Conservation (phyloP, 1,139 yeast genomes). For the Torulaspora pretoriensis region DNA sequence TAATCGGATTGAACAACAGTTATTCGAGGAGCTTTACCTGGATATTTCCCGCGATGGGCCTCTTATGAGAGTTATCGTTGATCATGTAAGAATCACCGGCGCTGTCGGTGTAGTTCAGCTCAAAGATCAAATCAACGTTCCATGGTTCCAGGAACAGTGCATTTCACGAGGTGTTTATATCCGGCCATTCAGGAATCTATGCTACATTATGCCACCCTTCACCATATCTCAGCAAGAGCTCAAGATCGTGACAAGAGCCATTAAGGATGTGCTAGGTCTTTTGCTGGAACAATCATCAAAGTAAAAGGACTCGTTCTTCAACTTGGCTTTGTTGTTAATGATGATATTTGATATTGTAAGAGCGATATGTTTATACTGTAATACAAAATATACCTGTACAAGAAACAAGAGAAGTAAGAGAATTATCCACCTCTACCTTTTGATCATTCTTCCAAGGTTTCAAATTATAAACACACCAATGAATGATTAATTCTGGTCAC, state of each 20-base stretch:
- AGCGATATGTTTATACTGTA: too few relatives aligned
- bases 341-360: too few relatives aligned
- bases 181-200: constrained; percentile 30
- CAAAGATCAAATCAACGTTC: constrained; percentile 22
- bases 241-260: constrained; percentile 4
- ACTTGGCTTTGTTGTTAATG: too few relatives aligned
- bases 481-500: too few relatives aligned
- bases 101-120: constrained; percentile 36
- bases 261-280: constrained; percentile 4
- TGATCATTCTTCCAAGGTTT: too few relatives aligned
- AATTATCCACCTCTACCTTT: too few relatives aligned
- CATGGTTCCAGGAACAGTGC: constrained; percentile 25
- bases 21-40: constrained; percentile 24
- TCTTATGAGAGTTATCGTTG: constrained; percentile 18
- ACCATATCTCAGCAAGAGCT: constrained; percentile 25
- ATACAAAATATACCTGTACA: too few relatives aligned
- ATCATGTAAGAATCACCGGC: constrained; percentile 32
- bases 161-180: constrained; percentile 28
- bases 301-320: too few relatives aligned
- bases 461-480: too few relatives aligned
- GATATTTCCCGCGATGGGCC: constrained; percentile 14
- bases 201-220: constrained; percentile 35
- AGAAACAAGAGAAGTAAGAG: too few relatives aligned
- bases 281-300: neutral
- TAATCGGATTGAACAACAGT: constrained; percentile 23